Evolutionary conservation across 2,329 filamentous ascomycete species (phyloP), one percentile per base, ranked within the genome.

Genomic region (Fonsecaea nubica): DNA sequence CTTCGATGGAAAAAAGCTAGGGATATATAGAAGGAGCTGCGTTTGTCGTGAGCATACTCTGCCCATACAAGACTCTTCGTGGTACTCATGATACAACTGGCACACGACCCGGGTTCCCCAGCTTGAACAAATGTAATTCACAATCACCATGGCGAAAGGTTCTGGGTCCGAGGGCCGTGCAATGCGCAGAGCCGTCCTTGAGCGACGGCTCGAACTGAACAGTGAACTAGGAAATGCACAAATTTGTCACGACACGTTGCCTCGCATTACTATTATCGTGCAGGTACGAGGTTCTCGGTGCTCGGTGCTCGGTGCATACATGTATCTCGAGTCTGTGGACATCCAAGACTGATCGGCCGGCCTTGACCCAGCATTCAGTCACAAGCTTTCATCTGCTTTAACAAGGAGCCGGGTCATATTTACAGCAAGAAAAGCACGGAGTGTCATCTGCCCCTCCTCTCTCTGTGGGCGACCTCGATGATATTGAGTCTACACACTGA

Each of bases 21-120:
- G 35, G 21, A 58, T 38, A 18, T 25, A 53, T n/a, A 53, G 4
- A 4, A 32, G 30, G 3, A 5, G 36, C 57, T 38, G 7, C 25
- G 30, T 10, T 53, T 7, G 56, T 56, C 35, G 33, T 15, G 21
- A 55, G 36, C 25, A 50, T 62, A 32, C 56, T 52, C 48, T 56
- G 48, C 42, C 30, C 60, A 55, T 21, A 3, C 18, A 25, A 13
- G 55, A 38, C 55, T 58, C 15, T 30, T 58, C 3, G 36, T 40
- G 55, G 25, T 21, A 32, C 25, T 21, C n/a, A 13, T 32, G 13
- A 30, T 52, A 42, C 57, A n/a, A 59, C 42, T 32, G 18, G 9
- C n/a, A 38, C 30, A 59, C n/a, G 6, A 10, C 45, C 50, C 57
- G 9, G 10, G 21, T 30, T 33, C 40, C 6, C 18, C 18, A 9